Conservation (phyloP, 805 yeast species). For the Candida mattraensis region DNA sequence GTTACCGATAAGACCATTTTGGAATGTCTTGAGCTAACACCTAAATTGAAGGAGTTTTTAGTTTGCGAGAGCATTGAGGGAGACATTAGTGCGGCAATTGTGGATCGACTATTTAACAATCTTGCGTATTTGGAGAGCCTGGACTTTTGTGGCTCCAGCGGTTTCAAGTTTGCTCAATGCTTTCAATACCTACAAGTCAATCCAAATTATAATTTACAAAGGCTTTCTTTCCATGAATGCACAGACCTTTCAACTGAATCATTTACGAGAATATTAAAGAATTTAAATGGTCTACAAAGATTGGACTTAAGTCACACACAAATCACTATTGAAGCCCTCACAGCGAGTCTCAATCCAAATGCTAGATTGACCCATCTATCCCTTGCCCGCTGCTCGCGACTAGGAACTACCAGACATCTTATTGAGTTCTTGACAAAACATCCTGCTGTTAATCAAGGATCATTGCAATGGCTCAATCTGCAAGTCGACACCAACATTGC, state of each 20-base stretch:
- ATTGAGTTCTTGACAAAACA: conserved; percentile 69
- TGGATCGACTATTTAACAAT: conserved; percentile 53
- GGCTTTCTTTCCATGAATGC: conserved; percentile 84
- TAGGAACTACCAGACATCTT: conserved; percentile 67
- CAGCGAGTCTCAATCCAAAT: conserved; percentile 49
- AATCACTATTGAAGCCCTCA: conserved; percentile 61
- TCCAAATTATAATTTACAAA: conserved; percentile 33
- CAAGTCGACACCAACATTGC: conserved; percentile 56
- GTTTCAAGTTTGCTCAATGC: conserved; percentile 57
- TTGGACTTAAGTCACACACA: conserved; percentile 82
- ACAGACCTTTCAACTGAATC: conserved; percentile 66
- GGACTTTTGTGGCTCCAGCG: conserved; percentile 89
- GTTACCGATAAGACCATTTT: conserved; percentile 73
- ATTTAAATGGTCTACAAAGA: conserved; percentile 54
- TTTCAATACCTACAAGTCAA: conserved; percentile 45
- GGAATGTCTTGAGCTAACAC: conserved; percentile 59
- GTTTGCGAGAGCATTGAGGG: conserved; percentile 85
- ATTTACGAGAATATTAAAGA: conserved; percentile 57
- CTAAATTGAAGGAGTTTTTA: conserved; percentile 72
- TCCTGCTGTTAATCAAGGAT: conserved; percentile 51
- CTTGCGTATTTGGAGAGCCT: conserved; percentile 60
- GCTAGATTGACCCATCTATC: conserved; percentile 75
- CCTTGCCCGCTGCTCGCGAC: conserved; percentile 59
- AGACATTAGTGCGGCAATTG: conserved; percentile 65
- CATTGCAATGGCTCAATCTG: conserved; percentile 50